These are phyloP conservation scores for Trifolium repens DNA, from an alignment of 306 rosid species.

Conservation along the genomic window DNA sequence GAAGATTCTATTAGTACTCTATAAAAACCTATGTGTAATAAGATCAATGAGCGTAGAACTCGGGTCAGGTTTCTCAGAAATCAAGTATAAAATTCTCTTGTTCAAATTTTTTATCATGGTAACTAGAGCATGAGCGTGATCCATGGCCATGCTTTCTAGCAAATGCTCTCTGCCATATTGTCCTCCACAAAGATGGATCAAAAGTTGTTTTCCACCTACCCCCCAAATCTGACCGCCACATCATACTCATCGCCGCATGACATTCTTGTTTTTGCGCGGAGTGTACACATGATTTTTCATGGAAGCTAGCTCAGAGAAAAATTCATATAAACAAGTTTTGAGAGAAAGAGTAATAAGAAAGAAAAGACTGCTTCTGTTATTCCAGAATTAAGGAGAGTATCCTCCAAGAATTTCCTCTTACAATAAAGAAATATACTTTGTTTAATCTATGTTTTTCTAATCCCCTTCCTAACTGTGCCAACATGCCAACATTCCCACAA, in stretches of 20 bases:
- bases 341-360: no score
- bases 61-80: not conserved
- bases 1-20: not conserved
- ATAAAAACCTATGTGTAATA: not conserved
- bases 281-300: not conserved
- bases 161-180: not conserved
- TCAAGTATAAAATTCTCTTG: not conserved
- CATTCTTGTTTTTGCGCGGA: not conserved
- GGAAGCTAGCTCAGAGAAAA: not conserved
- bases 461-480: no score
- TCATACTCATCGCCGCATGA: not conserved
- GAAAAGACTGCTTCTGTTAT: no score
- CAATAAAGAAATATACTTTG: no score
- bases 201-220: not conserved
- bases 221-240: not conserved
- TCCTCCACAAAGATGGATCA: not conserved
- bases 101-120: not conserved
- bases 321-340: no score
- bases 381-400: no score
- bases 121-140: not conserved
- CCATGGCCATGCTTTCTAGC: not conserved
- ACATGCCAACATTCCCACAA: no score
- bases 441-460: no score
- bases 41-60: not conserved
- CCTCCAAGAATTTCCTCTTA: no score